Conservation (phyloP, 1,284 basidiomycete genomes). For the Cystobasidiaceae sp. region DNA sequence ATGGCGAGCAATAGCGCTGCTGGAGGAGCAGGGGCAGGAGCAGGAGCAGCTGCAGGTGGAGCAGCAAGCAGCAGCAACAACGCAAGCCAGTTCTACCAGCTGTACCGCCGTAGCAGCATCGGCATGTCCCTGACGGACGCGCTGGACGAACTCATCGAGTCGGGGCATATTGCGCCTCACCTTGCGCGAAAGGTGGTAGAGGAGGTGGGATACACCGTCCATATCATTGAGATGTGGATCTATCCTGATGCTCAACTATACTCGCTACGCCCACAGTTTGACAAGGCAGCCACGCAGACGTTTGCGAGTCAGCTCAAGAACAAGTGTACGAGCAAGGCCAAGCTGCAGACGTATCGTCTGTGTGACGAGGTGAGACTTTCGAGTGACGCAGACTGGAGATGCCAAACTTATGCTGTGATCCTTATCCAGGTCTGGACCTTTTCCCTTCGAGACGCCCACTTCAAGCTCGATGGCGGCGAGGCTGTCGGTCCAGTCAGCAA, state of each 20-base stretch:
- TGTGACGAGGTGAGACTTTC: constrained; percentile 63
- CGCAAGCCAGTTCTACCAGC: constrained; percentile 31
- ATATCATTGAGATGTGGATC: not conserved
- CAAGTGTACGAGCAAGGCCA: constrained; percentile 86
- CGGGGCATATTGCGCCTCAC: constrained; percentile 93
- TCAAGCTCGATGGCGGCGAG: constrained; percentile 84
- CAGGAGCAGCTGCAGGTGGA: not conserved
- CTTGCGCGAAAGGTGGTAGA: constrained; percentile 93
- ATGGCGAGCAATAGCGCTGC: not conserved
- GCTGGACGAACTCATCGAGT: constrained; percentile 95
- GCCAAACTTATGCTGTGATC: not conserved
- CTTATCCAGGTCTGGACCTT: constrained; percentile 75
- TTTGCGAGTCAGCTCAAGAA: constrained; percentile 85
- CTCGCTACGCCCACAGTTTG: constrained; percentile 61
- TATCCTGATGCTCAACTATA: not conserved
- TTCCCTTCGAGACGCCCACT: constrained; percentile 80
- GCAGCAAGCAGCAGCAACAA: not conserved
- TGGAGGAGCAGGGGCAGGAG: not conserved
- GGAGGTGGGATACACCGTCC: constrained; percentile 59
- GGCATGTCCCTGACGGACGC: constrained; percentile 98
- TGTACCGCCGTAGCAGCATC: constrained; percentile 57
- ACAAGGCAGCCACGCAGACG: constrained; percentile 85
- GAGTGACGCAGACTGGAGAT: too few relatives aligned
- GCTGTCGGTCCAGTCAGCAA: constrained; percentile 50
- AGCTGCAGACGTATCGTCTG: constrained; percentile 83